Percentiles rank a stretch among this genome's conserved stretches.
Evolutionary conservation across 805 yeast species (phyloP).

Genomic region (Helenozyma baotianmanensis): DNA sequence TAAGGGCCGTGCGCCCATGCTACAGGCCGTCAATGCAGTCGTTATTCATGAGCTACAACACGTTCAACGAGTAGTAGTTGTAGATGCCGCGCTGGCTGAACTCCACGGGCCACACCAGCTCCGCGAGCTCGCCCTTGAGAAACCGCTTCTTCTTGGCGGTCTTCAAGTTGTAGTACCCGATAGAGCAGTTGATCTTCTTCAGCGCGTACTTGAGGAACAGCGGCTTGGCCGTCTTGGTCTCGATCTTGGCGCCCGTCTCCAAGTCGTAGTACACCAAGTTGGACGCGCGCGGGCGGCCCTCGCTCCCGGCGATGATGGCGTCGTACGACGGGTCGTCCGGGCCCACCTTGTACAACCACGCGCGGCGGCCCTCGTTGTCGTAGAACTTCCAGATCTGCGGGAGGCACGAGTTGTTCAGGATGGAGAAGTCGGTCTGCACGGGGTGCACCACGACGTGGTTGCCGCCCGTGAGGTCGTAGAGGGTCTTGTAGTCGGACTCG

Average conservation of each 20-base stretch:
- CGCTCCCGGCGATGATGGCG: constrained; percentile 15
- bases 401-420: constrained; percentile 17
- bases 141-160: constrained; percentile 28
- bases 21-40: too few relatives aligned
- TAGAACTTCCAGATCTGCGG: constrained; percentile 47
- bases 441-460: constrained; percentile 26
- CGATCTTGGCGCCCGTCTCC: constrained; percentile 58
- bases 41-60: constrained; percentile 12
- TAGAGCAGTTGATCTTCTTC: constrained; percentile 51
- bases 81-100: constrained; percentile 52
- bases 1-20: too few relatives aligned
- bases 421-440: constrained; percentile 24
- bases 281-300: constrained; percentile 14
- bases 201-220: constrained; percentile 49
- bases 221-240: constrained; percentile 42
- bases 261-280: constrained; percentile 56
- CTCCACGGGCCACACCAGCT: constrained; percentile 50
- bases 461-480: constrained; percentile 45
- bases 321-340: constrained; percentile 29
- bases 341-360: constrained; percentile 63
- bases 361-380: constrained; percentile 69
- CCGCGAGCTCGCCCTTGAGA: constrained; percentile 24
- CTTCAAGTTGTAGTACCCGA: constrained; percentile 43
- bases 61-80: constrained; percentile 53
- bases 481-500: constrained; percentile 60